These are phyloP conservation scores for Cyclocybe aegerita DNA, from an alignment of 768 basidiomycete genomes.

Conservation along the genomic window DNA sequence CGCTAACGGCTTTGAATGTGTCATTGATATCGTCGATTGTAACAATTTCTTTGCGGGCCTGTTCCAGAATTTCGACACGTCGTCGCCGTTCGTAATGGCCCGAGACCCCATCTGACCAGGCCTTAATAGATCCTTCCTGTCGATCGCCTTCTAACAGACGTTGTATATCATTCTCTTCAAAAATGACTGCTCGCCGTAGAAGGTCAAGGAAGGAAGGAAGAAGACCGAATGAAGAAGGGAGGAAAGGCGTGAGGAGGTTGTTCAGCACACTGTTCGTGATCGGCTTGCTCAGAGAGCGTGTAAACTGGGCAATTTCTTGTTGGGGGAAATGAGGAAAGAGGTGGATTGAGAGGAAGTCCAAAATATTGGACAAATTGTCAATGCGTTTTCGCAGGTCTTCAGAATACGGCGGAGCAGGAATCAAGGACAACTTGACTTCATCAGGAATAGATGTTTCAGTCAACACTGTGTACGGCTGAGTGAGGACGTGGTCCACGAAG, in stretches of 20 bases:
- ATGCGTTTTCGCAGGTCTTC: conserved; percentile 44
- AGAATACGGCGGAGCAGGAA: conserved; percentile 41
- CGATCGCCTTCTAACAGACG: conserved; percentile 47
- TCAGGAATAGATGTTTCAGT: conserved; percentile 32
- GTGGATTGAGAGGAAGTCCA: conserved; percentile 62
- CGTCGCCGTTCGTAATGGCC: conserved; percentile 80
- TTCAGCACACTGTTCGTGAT: conserved; percentile 61
- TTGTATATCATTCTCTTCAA: conserved; percentile 60
- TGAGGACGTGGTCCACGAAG: conserved; percentile 60
- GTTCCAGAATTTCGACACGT: conserved; percentile 63
- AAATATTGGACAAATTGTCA: conserved; percentile 50
- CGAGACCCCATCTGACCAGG: conserved; percentile 68
- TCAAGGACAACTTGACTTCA: conserved; percentile 48
- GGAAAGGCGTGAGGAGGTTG: conserved; percentile 63
- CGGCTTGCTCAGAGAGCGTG: conserved; percentile 60
- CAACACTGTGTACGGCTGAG: conserved; percentile 47
- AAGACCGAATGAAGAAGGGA: conserved; percentile 62
- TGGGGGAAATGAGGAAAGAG: conserved; percentile 58
- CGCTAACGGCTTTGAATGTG: conserved; percentile 43
- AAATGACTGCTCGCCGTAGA: conserved; percentile 54
- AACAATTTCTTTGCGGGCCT: conserved; percentile 57
- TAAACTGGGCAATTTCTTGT: conserved; percentile 43
- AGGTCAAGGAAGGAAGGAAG: conserved; percentile 65
- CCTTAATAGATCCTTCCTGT: conserved; percentile 53
- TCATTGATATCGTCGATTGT: conserved; percentile 32